Base-by-base conservation (phyloP, 2,329 filamentous ascomycete genomes). In the Hortaea werneckii region DNA sequence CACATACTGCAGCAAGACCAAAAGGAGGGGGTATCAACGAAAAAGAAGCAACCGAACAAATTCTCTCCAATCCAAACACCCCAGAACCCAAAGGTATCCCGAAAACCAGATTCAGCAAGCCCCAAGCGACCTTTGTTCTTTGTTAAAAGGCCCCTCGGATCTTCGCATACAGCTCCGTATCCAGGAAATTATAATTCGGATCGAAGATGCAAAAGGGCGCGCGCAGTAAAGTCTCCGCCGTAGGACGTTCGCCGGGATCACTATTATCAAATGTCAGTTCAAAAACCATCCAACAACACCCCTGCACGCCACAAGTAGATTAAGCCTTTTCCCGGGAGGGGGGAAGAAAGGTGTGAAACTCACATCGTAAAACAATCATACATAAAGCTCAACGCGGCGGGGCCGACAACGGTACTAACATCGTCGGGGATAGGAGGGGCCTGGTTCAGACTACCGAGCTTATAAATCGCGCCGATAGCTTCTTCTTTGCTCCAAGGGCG, bases 351-450 rank as follows among this genome's bases (percentile, higher is more conserved):
- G n/a, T n/a, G n/a, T n/a, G n/a, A n/a, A 29, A 77, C 86, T 77
- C 74, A 94, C 87, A 96, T 92, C 54, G 89, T 94, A 68, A 96
- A 96, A 69, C 92, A 98, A 67, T 98, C 92, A 67, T 87, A 82
- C 90, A 98, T 96, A 65, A 98, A 98, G 40, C 85, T 87, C 58
- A 96, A 73, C 29, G 92, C 90, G 53, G 85, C 79, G 8, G 90
- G 87, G 44, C 79, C 85, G 54, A 96, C 90, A 26, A 81, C 82
- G 58, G 78, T 75, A 50, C 82, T 78, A 2, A 96, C 86, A 64
- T 96, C 90, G 52, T 96, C 90, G 0, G 92, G 89, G 52, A 98
- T 95, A 0, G 92, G 94, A 41, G 92, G 94, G 35, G 83, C 87
- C 70, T 95, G 87, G 54, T 90, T 90, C 53, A 86, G 66, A 61